A percentile compares a stretch with the other conserved stretches of the same genome.
These are phyloP conservation scores for Ulota crispa DNA, from an alignment of 225 moss, liverwort and hornwort species.

Conservation along the genomic window DNA sequence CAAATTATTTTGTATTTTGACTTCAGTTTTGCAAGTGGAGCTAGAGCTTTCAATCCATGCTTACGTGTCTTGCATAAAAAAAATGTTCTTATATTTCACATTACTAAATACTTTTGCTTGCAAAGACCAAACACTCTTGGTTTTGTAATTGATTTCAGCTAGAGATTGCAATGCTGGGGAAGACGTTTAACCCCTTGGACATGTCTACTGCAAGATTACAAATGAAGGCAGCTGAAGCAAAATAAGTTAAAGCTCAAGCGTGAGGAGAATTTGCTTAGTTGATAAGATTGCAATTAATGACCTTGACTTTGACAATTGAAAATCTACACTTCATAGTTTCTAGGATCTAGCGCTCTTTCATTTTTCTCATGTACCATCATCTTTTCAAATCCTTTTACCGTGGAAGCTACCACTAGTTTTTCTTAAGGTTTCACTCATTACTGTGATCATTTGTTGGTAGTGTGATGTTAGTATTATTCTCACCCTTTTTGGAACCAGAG, in stretches of 20 bases:
- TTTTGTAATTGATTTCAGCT: background rate
- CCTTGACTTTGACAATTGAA: background rate
- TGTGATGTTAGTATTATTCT: constrained; percentile 54
- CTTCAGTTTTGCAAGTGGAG: too few species aligned
- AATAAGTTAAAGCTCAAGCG: background rate
- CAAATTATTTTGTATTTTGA: too few species aligned
- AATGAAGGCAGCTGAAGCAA: background rate
- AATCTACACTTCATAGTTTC: background rate
- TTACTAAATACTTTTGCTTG: background rate
- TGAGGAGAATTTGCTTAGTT: background rate
- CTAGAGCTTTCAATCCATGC: too few species aligned
- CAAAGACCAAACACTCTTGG: background rate
- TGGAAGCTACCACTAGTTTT: background rate
- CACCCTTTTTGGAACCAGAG: constrained; percentile 94
- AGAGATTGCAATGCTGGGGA: background rate
- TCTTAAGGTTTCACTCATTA: rapidly evolving
- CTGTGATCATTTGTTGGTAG: too few species aligned
- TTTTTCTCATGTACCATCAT: background rate
- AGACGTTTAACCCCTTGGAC: background rate
- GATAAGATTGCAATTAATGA: background rate
- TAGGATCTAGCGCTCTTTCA: background rate
- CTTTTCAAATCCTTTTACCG: background rate
- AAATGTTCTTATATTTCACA: background rate
- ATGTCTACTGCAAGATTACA: background rate
- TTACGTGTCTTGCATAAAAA: background rate